Conservation (phyloP, 306 rosid species). For the Cicer judaicum region DNA sequence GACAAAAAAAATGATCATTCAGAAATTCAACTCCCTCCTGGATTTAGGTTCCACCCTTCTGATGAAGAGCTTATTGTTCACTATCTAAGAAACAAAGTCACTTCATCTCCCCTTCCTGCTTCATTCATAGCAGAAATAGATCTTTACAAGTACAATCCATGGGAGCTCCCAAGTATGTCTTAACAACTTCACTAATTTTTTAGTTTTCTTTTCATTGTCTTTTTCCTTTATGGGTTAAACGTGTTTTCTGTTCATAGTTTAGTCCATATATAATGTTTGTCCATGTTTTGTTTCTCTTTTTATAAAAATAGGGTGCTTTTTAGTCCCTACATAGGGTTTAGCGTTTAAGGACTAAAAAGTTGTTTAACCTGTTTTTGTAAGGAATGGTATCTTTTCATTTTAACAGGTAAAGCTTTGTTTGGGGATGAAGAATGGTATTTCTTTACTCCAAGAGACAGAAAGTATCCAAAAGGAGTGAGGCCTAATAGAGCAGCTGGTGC, state of each 20-base stretch:
- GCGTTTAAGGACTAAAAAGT: too few relatives aligned
- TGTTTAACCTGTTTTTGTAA: background rate
- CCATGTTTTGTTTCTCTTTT: too few relatives aligned
- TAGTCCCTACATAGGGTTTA: too few relatives aligned
- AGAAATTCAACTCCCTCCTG: conserved; percentile 75
- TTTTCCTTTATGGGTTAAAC: background rate
- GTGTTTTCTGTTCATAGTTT: too few relatives aligned
- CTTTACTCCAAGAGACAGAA: conserved; percentile 78
- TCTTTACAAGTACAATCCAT: conserved; percentile 72
- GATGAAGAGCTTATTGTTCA: conserved; percentile 78
- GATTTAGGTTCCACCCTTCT: conserved; percentile 85
- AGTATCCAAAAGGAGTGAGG: conserved; percentile 80
- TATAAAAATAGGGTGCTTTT: too few relatives aligned
- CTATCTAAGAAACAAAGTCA: conserved; percentile 66
- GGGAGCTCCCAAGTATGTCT: conserved; percentile 71
- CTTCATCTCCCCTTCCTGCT: conserved; percentile 70
- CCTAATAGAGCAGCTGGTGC: conserved; percentile 78
- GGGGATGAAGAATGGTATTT: conserved; percentile 82
- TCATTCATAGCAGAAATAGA: conserved; percentile 72
- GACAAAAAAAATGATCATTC: conserved; percentile 49
- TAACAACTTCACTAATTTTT: background rate
- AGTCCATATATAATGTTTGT: too few relatives aligned
- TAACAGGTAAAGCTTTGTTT: conserved; percentile 56
- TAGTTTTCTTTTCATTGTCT: background rate
- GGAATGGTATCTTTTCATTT: conserved; percentile 14